Conservation (phyloP, 805 yeast genomes). For the Yarrowia sp. region DNA sequence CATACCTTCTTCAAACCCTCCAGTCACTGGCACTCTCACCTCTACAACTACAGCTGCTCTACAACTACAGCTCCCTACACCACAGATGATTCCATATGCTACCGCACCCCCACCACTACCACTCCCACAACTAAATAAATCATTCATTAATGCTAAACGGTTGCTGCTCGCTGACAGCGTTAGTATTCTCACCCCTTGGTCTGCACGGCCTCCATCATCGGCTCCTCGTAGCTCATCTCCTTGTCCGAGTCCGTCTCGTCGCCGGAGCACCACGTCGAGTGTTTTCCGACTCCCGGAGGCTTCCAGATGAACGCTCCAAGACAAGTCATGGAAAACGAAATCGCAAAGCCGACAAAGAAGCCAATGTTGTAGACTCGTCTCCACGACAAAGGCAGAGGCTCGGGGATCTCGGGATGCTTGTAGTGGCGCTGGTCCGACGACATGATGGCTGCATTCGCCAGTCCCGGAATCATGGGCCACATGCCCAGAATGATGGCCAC, state of each 20-base stretch:
- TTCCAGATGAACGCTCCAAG: neutral
- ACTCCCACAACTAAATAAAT: neutral
- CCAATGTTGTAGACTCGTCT: conserved; percentile 8
- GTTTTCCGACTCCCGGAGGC: neutral
- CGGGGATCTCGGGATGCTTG: conserved; percentile 10
- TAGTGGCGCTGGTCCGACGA: neutral
- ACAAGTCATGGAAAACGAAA: conserved; percentile 1
- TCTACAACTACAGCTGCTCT: too few species aligned
- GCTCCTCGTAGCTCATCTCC: conserved; percentile 17
- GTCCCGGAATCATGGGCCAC: conserved; percentile 35
- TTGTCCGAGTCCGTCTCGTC: conserved; percentile 12
- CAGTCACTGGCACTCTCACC: too few species aligned
- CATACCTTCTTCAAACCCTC: too few species aligned
- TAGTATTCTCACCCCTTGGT: neutral
- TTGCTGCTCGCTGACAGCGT: neutral
- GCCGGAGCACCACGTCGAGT: conserved; percentile 12
- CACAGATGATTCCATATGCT: too few species aligned
- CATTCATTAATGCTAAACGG: neutral
- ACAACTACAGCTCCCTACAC: too few species aligned
- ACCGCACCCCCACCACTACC: too few species aligned
- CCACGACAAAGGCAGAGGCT: conserved; percentile 14
- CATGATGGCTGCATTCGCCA: conserved; percentile 7
- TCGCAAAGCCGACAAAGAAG: conserved; percentile 10
- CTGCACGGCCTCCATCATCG: neutral
- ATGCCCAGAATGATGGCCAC: conserved; percentile 41